Evolutionary conservation across 495 filamentous ascomycete genomes (phyloP), one percentile per base, ranked within the genome.

Genomic region (Hypomontagnella monticulosa): DNA sequence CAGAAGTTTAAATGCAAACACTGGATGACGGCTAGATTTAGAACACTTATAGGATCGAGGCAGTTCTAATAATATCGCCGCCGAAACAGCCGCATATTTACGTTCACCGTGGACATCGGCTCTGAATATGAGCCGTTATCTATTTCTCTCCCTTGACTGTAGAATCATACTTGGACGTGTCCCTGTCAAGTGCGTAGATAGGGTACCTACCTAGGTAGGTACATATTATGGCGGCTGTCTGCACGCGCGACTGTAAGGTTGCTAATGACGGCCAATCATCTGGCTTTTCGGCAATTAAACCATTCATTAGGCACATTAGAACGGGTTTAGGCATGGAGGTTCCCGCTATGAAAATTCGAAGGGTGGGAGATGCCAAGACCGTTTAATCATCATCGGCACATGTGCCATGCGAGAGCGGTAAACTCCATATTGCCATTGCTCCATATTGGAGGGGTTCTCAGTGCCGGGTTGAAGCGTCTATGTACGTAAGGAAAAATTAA

Each of bases 151-250:
- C 46, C 34, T 33, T 18, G 58, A 34, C 57, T 54, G 52, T 37
- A 34, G 36, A 37, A 40, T 49, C 14, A 53, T 38, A 44, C 33
- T 52, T 44, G 66, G 46, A 47, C n/a, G n/a, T n/a, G n/a, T n/a
- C n/a, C n/a, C n/a, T n/a, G n/a, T n/a, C n/a, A n/a, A n/a, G n/a
- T n/a, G n/a, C n/a, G n/a, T n/a, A n/a, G n/a, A n/a, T n/a, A 60
- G 50, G 52, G 48, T 18, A 48, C 34, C 19, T 20, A 40, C 18
- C 12, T 14, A 10, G 33, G 40, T 51, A 40, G 46, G 37, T 46
- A 63, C 43, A 50, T 69, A 57, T 55, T 60, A 64, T 46, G 37
- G 66, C 66, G 66, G 66, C 50, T 63, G 43, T 59, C 38, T 68
- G 54, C 54, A 53, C 54, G 33, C 18, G 36, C 43, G 38, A 42